These are phyloP conservation scores for Debaryomyces robertsiae DNA, from an alignment of 1,139 yeast genomes.

Conservation along the genomic window DNA sequence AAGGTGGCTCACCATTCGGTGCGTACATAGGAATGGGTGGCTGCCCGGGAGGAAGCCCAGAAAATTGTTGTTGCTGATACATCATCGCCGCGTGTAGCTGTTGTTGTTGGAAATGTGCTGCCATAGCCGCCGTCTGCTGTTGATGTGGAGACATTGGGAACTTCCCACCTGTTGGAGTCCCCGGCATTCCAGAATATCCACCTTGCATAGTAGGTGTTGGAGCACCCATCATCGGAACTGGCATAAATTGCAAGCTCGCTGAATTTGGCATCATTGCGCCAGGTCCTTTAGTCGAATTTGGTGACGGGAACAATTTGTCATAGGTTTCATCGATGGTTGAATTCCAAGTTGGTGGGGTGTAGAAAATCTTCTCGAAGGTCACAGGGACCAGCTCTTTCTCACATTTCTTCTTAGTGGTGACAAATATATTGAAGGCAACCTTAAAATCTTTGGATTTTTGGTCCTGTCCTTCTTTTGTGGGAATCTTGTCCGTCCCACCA, in stretches of 20 bases:
- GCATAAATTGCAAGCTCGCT: conserved; percentile 30
- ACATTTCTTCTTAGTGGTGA: conserved; percentile 39
- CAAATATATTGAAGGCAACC: conserved; percentile 60
- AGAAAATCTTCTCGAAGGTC: conserved; percentile 60
- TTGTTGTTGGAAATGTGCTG: conserved; percentile 40
- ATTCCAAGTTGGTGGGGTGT: conserved; percentile 82
- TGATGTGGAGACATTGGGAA: conserved; percentile 31
- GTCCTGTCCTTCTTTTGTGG: conserved; percentile 45
- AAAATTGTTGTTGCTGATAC: conserved; percentile 38
- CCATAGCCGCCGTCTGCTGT: conserved; percentile 36
- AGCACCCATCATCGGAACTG: conserved; percentile 35
- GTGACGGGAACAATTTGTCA: conserved; percentile 45
- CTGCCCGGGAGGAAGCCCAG: conserved; percentile 37
- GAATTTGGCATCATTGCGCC: conserved; percentile 24
- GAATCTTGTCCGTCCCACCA: conserved; percentile 50
- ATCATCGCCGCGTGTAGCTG: conserved; percentile 43
- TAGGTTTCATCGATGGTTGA: conserved; percentile 58
- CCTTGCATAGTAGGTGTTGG: conserved; percentile 18
- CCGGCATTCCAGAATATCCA: conserved; percentile 18
- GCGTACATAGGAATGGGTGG: conserved; percentile 37
- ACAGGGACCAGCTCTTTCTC: conserved; percentile 33
- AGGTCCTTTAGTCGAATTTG: conserved; percentile 17
- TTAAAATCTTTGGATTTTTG: conserved; percentile 41
- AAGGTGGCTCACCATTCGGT: conserved; percentile 36
- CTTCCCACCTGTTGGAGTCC: conserved; percentile 20